A percentile compares a stretch with the other conserved stretches of the same genome.
These are phyloP conservation scores for Coemansia sp. DNA, from an alignment of 192 early-diverging fungal species.

Conservation along the genomic window DNA sequence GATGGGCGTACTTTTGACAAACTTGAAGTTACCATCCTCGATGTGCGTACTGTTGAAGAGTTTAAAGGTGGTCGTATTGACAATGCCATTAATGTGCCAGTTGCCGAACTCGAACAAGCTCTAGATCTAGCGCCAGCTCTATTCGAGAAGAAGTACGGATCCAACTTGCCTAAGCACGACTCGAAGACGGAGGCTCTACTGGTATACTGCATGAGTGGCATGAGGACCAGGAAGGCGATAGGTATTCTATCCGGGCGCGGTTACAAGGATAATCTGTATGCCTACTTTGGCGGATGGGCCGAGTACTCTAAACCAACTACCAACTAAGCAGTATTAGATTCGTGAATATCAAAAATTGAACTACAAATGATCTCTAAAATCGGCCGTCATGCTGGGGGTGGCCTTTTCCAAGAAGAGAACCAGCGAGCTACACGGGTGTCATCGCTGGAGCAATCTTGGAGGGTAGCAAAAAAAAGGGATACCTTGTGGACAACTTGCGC, in stretches of 20 bases:
- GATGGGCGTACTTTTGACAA: background rate
- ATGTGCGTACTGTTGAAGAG: constrained; percentile 32
- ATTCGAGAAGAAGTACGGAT: constrained; percentile 24
- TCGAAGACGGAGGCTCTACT: constrained; percentile 14
- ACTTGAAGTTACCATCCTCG: constrained; percentile 22
- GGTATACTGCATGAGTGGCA: constrained; percentile 36
- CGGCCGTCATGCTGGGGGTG: too few species aligned
- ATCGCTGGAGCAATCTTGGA: too few species aligned
- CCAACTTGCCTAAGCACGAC: constrained; percentile 19
- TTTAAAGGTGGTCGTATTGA: constrained; percentile 23
- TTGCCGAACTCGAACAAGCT: constrained; percentile 21
- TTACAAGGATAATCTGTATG: constrained; percentile 31
- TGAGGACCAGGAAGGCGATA: constrained; percentile 23
- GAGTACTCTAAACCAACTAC: constrained; percentile 11
- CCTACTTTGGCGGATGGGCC: constrained; percentile 31
- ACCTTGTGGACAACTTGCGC: too few species aligned
- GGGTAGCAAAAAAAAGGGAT: too few species aligned
- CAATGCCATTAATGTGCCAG: constrained; percentile 28
- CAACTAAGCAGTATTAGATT: too few species aligned
- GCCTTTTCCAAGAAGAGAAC: too few species aligned
- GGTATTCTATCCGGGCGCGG: constrained; percentile 3
- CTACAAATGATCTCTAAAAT: too few species aligned
- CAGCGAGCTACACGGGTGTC: too few species aligned
- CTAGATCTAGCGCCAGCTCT: constrained; percentile 15
- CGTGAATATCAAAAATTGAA: too few species aligned